These are phyloP conservation scores for Linnemannia zychae DNA, from an alignment of 192 early-diverging fungal species.

Conservation along the genomic window DNA sequence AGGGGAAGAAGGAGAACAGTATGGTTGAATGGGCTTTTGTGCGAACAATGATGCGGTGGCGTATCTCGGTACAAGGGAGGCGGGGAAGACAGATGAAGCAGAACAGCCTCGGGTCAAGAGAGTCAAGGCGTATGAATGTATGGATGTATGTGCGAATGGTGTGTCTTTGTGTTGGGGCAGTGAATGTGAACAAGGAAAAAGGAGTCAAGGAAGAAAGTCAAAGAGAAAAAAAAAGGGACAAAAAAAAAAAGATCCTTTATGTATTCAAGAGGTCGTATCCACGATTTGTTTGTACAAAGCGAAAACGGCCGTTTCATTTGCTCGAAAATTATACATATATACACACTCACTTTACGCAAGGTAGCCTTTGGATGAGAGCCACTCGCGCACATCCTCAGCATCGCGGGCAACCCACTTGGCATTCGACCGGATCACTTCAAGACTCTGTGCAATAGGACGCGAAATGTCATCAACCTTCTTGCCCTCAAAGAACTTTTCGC, in stretches of 20 bases:
- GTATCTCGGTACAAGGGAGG: background rate
- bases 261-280: background rate
- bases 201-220: background rate
- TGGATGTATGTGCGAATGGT: too few species aligned
- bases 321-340: background rate
- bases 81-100: background rate
- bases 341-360: conserved; percentile 6
- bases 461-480: conserved; percentile 74
- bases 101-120: background rate
- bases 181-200: background rate
- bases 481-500: conserved; percentile 73
- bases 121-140: background rate
- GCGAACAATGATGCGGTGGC: background rate
- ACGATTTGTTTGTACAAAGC: background rate
- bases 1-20: background rate
- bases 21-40: conserved; percentile 12
- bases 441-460: conserved; percentile 77
- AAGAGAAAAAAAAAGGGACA: background rate
- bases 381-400: conserved; percentile 69
- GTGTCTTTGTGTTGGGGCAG: background rate
- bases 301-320: background rate
- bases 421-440: conserved; percentile 77
- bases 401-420: conserved; percentile 68
- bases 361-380: conserved; percentile 55
- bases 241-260: background rate